phyloP scores from a whole-genome alignment of 2,329 filamentous ascomycete species.

The Aureobasidium leucospermi region DNA sequence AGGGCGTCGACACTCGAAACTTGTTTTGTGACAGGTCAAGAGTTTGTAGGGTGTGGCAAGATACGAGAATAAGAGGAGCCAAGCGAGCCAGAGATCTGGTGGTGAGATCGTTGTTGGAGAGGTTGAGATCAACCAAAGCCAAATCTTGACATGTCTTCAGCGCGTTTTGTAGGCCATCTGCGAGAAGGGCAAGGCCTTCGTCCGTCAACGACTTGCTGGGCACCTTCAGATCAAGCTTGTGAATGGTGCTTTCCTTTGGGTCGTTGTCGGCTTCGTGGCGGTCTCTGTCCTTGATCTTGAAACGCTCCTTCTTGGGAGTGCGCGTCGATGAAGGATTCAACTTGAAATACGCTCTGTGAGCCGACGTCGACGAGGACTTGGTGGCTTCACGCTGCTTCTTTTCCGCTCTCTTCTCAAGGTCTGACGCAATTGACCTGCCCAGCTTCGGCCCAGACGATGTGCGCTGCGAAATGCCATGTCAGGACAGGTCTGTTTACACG shows the following conservation, averaged over 20 bases:
- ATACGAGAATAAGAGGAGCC: conserved; percentile 34
- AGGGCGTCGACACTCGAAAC: conserved; percentile 31
- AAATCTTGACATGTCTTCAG: conserved; percentile 25
- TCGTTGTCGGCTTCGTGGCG: conserved; percentile 12
- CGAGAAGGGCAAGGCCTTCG: conserved; percentile 36
- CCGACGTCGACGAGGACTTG: conserved; percentile 17
- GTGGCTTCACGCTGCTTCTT: conserved; percentile 23
- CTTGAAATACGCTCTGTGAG: conserved; percentile 6
- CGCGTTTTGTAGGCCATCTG: conserved; percentile 35
- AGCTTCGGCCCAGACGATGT: conserved; percentile 39
- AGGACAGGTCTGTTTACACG: neutral
- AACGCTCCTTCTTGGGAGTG: conserved; percentile 10
- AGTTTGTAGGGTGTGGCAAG: conserved; percentile 37
- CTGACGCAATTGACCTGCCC: conserved; percentile 38
- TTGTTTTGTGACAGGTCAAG: conserved; percentile 41
- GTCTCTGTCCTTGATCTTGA: conserved; percentile 5
- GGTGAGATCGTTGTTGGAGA: conserved; percentile 40
- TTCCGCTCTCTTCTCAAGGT: conserved; percentile 31
- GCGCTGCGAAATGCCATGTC: conserved; percentile 26
- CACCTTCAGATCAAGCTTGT: conserved; percentile 38
- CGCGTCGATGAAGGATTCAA: neutral
- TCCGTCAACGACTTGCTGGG: conserved; percentile 40
- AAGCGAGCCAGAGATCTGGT: conserved; percentile 34
- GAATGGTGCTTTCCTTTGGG: conserved; percentile 15
- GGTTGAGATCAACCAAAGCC: conserved; percentile 40